These are phyloP conservation scores for Tylopilus felleus DNA, from an alignment of 768 basidiomycete genomes.

Conservation along the genomic window DNA sequence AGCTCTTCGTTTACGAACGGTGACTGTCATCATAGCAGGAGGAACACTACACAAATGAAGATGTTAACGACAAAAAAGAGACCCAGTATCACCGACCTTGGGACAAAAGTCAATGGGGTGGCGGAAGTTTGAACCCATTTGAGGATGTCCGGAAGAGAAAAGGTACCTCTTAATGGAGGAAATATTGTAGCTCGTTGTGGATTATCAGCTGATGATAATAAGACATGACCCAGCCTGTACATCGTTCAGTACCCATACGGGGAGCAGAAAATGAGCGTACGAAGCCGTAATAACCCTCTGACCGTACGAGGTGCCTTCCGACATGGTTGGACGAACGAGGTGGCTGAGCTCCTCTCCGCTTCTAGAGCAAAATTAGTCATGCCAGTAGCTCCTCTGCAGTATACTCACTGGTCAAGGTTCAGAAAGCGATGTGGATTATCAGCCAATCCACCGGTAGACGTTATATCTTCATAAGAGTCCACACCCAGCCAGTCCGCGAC, in stretches of 20 bases:
- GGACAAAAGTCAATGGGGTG: constrained; percentile 43
- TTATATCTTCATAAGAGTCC: constrained; percentile 32
- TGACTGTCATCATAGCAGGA: constrained; percentile 29
- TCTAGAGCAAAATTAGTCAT: constrained; percentile 17
- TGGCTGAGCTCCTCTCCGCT: constrained; percentile 12
- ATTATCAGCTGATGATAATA: constrained; percentile 41
- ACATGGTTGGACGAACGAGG: constrained; percentile 6
- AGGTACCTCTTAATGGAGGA: constrained; percentile 46
- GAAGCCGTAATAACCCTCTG: constrained; percentile 37
- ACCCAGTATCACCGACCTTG: constrained; percentile 39
- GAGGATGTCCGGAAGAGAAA: constrained; percentile 40
- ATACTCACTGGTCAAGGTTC: constrained; percentile 36
- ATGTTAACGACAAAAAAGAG: neutral
- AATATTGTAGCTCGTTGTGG: constrained; percentile 37
- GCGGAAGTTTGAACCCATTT: constrained; percentile 41
- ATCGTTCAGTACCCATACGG: constrained; percentile 3
- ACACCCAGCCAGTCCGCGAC: constrained; percentile 58
- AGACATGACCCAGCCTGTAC: constrained; percentile 56
- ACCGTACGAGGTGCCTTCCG: neutral
- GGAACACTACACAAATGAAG: constrained; percentile 36
- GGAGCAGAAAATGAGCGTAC: constrained; percentile 24
- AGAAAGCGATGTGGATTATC: constrained; percentile 34
- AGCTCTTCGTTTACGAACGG: constrained; percentile 31
- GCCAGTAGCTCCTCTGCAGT: neutral
- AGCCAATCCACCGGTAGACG: constrained; percentile 38